Conservation (phyloP, 345 rosid species). For the Ricinus communis region DNA sequence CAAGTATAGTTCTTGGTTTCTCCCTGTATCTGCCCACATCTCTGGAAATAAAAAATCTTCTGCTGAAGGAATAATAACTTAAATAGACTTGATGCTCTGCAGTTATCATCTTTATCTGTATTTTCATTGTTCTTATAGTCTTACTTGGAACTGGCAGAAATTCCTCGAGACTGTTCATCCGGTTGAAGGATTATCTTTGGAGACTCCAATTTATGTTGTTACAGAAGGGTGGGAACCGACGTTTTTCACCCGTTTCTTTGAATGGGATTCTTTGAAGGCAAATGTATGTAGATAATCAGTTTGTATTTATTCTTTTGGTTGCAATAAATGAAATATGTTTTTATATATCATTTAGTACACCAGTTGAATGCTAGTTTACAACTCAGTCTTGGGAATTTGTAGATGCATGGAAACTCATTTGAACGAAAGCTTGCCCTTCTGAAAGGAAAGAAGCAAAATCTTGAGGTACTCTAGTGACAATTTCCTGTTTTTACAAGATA, state of each 20-base stretch:
- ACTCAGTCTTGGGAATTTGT: constrained; percentile 22
- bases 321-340: background rate
- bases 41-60: background rate
- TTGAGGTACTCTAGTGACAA: constrained; percentile 35
- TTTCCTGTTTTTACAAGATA: background rate
- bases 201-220: constrained; percentile 62
- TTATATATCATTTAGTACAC: background rate
- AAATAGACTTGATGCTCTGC: background rate
- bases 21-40: background rate
- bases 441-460: constrained; percentile 48
- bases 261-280: constrained; percentile 70
- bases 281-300: constrained; percentile 47
- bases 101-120: constrained; percentile 3
- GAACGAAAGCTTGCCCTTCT: constrained; percentile 77
- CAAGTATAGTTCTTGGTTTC: too few relatives aligned
- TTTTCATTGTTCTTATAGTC: constrained; percentile 17
- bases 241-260: constrained; percentile 71
- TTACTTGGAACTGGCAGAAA: constrained; percentile 52
- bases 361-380: constrained; percentile 7
- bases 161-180: constrained; percentile 57
- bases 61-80: background rate
- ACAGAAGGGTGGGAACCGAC: constrained; percentile 79
- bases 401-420: constrained; percentile 90
- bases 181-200: constrained; percentile 49
- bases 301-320: background rate